phyloP scores from a whole-genome alignment of 176 grass and related monocot species.

The Phoenix roebelenii region DNA sequence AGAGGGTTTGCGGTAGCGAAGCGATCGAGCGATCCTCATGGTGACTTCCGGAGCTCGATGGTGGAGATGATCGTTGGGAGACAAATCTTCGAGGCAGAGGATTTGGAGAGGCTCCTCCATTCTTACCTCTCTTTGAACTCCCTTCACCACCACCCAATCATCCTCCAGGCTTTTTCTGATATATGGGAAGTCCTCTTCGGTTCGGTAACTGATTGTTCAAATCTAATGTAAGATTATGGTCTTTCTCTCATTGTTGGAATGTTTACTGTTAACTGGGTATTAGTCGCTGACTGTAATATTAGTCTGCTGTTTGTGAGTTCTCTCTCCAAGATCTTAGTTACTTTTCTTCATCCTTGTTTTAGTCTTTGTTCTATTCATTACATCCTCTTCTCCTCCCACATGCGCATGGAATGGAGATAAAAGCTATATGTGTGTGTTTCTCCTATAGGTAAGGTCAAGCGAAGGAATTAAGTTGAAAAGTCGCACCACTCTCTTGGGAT shows the following conservation, averaged over 20 bases:
- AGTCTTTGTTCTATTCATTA: too few relatives aligned
- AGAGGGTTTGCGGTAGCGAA: slow-evolving; percentile 75
- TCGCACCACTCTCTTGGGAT: too few relatives aligned
- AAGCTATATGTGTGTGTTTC: too few relatives aligned
- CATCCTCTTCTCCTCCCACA: too few relatives aligned
- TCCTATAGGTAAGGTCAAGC: too few relatives aligned
- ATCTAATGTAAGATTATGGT: neutral
- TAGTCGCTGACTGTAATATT: too few relatives aligned
- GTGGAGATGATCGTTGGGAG: slow-evolving; percentile 87
- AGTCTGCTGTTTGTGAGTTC: too few relatives aligned
- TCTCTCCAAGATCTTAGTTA: too few relatives aligned
- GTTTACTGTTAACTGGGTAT: too few relatives aligned
- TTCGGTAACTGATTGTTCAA: slow-evolving; percentile 33
- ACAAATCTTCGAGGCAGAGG: slow-evolving; percentile 53
- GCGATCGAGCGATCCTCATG: slow-evolving; percentile 73
- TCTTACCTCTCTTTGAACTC: slow-evolving; percentile 84
- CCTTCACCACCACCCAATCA: slow-evolving; percentile 68
- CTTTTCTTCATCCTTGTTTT: too few relatives aligned
- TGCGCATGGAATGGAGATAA: too few relatives aligned
- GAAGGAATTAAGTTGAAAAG: too few relatives aligned
- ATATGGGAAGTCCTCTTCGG: slow-evolving; percentile 75
- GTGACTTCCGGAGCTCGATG: slow-evolving; percentile 85
- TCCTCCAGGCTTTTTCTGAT: slow-evolving; percentile 97
- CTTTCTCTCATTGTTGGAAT: neutral
- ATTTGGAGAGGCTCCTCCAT: slow-evolving; percentile 77